Conservation (phyloP, 768 basidiomycete genomes). For the Neoboletus magnificus region DNA sequence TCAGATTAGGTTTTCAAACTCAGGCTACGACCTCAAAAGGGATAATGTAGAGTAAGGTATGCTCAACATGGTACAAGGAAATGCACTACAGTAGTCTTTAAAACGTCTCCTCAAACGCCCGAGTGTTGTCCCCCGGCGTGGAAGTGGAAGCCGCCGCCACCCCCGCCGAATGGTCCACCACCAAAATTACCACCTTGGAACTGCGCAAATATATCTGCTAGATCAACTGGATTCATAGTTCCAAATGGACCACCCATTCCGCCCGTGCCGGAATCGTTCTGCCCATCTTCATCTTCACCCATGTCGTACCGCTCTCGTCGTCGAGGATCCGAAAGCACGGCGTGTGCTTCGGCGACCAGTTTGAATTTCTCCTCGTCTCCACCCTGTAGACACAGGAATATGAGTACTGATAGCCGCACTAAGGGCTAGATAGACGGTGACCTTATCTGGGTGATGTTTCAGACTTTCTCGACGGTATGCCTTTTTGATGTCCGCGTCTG, state of each 20-base stretch:
- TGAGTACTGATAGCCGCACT: conserved; percentile 4
- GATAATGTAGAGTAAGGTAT: conserved; percentile 11
- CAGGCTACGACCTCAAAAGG: too few species aligned
- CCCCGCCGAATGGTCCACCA: conserved; percentile 27
- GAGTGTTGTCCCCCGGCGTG: conserved; percentile 13
- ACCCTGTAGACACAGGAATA: conserved; percentile 45
- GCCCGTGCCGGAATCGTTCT: conserved; percentile 39
- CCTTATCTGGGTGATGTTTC: conserved; percentile 86
- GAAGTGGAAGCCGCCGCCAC: conserved; percentile 30
- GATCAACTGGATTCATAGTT: conserved; percentile 44
- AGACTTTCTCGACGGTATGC: conserved; percentile 85
- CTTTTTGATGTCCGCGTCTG: conserved; percentile 80
- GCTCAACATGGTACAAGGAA: background rate
- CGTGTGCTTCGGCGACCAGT: conserved; percentile 76
- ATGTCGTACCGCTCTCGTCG: conserved; percentile 73
- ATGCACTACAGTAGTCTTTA: background rate
- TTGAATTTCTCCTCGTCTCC: conserved; percentile 98
- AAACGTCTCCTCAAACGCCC: conserved; percentile 11
- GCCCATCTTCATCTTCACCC: conserved; percentile 79
- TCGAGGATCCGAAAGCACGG: conserved; percentile 74
- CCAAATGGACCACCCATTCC: conserved; percentile 43
- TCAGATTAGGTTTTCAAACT: too few species aligned
- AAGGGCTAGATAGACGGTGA: conserved; percentile 18
- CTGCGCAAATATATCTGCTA: conserved; percentile 63
- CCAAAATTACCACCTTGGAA: conserved; percentile 44